These are phyloP conservation scores for Sporobolomyces roseus DNA, from an alignment of 768 basidiomycete genomes.

Conservation along the genomic window DNA sequence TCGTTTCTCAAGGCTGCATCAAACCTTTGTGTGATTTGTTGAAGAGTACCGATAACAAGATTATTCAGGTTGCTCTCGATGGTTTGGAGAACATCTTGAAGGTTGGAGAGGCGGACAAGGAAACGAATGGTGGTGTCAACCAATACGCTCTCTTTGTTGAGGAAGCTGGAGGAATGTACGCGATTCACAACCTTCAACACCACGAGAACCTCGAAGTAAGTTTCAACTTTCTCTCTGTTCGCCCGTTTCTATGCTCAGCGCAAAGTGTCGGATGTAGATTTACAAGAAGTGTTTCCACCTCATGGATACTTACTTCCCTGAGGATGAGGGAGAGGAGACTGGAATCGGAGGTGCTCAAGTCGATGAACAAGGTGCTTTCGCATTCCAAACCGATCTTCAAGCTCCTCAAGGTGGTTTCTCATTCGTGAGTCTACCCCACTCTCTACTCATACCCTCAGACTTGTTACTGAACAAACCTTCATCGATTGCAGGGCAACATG, in stretches of 20 bases:
- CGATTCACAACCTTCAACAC: constrained; percentile 97
- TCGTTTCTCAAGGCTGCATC: constrained; percentile 95
- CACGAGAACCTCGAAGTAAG: constrained; percentile 85
- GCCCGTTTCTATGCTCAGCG: no score
- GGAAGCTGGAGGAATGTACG: constrained; percentile 97
- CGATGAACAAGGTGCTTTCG: constrained; percentile 52
- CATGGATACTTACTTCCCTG: constrained; percentile 53
- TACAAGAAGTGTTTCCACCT: constrained; percentile 99
- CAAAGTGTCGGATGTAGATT: constrained; percentile 55
- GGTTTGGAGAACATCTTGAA: constrained; percentile 97
- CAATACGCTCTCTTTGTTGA: constrained; percentile 92
- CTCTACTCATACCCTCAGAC: no score
- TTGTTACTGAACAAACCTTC: neutral
- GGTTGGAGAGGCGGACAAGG: constrained; percentile 92
- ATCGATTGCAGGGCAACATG: constrained; percentile 11
- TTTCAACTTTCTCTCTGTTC: no score
- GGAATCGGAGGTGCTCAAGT: constrained; percentile 68
- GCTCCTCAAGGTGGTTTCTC: constrained; percentile 95
- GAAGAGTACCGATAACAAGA: constrained; percentile 99
- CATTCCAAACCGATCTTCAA: constrained; percentile 80
- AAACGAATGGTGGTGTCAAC: constrained; percentile 73
- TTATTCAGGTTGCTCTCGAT: constrained; percentile 91
- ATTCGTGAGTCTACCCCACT: constrained; percentile 56
- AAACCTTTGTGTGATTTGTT: constrained; percentile 96
- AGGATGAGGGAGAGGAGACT: constrained; percentile 81